Percentiles rank a stretch among this genome's conserved stretches.
Evolutionary conservation across 306 rosid genomes (phyloP).

Genomic region (Quercus robur): DNA sequence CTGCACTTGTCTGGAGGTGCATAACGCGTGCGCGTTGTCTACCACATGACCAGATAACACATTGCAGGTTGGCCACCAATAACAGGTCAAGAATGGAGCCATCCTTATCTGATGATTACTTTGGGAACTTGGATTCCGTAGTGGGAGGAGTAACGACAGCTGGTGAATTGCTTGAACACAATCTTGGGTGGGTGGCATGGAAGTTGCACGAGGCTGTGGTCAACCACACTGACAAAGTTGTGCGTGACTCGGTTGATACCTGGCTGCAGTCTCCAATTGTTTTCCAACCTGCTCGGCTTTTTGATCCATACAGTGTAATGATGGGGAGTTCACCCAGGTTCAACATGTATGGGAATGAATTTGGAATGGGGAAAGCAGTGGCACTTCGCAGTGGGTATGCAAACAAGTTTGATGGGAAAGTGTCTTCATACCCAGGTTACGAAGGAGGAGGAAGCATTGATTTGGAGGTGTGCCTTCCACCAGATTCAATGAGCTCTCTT

Average conservation of each 20-base stretch:
- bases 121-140: constrained; percentile 29
- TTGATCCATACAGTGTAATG: constrained; percentile 28
- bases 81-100: constrained; percentile 45
- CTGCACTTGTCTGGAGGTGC: too few relatives aligned
- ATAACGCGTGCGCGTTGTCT: too few relatives aligned
- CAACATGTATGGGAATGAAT: not conserved
- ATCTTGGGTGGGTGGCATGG: too few relatives aligned
- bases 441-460: constrained; percentile 64
- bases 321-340: constrained; percentile 60
- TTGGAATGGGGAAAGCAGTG: too few relatives aligned
- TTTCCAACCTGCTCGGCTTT: not conserved
- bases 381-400: too few relatives aligned
- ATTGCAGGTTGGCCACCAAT: too few relatives aligned
- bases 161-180: too few relatives aligned
- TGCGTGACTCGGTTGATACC: not conserved
- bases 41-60: too few relatives aligned
- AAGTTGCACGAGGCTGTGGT: constrained; percentile 7
- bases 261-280: constrained; percentile 37
- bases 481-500: not conserved
- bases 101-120: constrained; percentile 34
- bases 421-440: constrained; percentile 33
- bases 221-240: constrained; percentile 2
- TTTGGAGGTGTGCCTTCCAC: constrained; percentile 44
- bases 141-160: not conserved
- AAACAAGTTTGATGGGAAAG: too few relatives aligned